Conservation (phyloP, 2,329 filamentous ascomycete genomes). For the Talaromyces sp. region DNA sequence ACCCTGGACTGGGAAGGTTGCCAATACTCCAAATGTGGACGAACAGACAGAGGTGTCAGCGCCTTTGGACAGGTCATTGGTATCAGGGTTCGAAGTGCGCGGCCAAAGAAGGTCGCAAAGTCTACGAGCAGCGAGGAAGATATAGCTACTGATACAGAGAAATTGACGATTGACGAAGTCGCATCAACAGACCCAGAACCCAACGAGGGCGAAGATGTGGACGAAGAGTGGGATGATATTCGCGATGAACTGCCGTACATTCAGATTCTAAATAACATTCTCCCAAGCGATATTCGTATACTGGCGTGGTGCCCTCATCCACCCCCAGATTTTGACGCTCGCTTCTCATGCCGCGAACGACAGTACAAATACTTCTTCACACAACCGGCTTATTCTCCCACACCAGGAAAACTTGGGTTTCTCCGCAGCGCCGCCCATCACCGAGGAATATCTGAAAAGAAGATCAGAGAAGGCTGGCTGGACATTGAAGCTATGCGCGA, state of each 20-base stretch:
- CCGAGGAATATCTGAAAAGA: slow-evolving; percentile 17
- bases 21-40: slow-evolving; percentile 91
- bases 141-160: slow-evolving; percentile 11
- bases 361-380: slow-evolving; percentile 98
- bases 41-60: slow-evolving; percentile 89
- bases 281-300: slow-evolving; percentile 83
- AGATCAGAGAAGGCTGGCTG: slow-evolving; percentile 65
- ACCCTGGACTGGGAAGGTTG: slow-evolving; percentile 71
- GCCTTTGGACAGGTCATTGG: slow-evolving; percentile 95
- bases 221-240: slow-evolving; percentile 56
- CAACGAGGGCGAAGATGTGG: slow-evolving; percentile 4
- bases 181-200: slow-evolving; percentile 19
- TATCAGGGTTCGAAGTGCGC: slow-evolving; percentile 72
- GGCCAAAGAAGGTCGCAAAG: slow-evolving; percentile 47
- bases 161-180: slow-evolving; percentile 11
- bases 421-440: slow-evolving; percentile 23
- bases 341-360: slow-evolving; percentile 86
- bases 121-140: slow-evolving; percentile 11
- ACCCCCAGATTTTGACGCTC: slow-evolving; percentile 74
- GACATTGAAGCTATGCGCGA: slow-evolving; percentile 81
- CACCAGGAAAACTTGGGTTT: slow-evolving; percentile 50
- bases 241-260: slow-evolving; percentile 79
- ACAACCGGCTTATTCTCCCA: slow-evolving; percentile 75
- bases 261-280: slow-evolving; percentile 74
- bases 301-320: slow-evolving; percentile 88